Evolutionary conservation across 176 grass and related monocot genomes (phyloP), one percentile per base, ranked within the genome.

Genomic region (Alloteropsis semialata): DNA sequence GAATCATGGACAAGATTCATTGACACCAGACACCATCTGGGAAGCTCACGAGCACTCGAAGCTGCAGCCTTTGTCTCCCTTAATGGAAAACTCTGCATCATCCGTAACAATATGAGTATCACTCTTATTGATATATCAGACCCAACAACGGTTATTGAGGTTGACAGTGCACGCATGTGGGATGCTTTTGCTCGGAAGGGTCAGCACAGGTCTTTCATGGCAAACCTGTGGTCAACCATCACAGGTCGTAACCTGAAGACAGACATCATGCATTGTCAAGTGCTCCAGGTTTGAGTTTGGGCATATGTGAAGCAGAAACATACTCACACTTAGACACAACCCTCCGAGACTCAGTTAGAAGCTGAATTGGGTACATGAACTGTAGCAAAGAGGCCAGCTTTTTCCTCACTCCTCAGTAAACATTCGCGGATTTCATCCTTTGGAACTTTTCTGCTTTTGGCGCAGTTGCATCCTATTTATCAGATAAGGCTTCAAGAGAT

Each of bases 91-190:
- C 83, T 97, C 44, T 92, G 95, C 29, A 76, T 97, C 39, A 79
- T 97, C 61, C 87, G 90, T 69, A 97, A 97, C 80, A 94, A 97
- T 55, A 92, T 94, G 92, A 89, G 95, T 77, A 92, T 97, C 51
- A 94, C 88, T 81, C 75, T 97, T 11, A 81, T 97, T 8, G 95
- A 92, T 72, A 82, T 87, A 53, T 88, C 76, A 41, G 81, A 86
- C 62, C 86, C 89, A 57, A 57, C 48, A 76, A 68, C 73, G 10
- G 82, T 76, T 45, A 69, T 72, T 60, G 95, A 97, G 86, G 74
- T 48, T 11, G 77, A 82, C 72, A 91, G 79, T 79, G 89, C 91
- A 18, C 91, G 66, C 76, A 46, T 81, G 65, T 97, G 95, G 92
- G 88, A 98, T 76, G 79, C 69, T 74, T 87, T 91, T 83, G 65